A percentile compares a stretch with the other conserved stretches of the same genome.
phyloP scores from a whole-genome alignment of 352 stramenopile species.

The Phytophthora multivora region DNA sequence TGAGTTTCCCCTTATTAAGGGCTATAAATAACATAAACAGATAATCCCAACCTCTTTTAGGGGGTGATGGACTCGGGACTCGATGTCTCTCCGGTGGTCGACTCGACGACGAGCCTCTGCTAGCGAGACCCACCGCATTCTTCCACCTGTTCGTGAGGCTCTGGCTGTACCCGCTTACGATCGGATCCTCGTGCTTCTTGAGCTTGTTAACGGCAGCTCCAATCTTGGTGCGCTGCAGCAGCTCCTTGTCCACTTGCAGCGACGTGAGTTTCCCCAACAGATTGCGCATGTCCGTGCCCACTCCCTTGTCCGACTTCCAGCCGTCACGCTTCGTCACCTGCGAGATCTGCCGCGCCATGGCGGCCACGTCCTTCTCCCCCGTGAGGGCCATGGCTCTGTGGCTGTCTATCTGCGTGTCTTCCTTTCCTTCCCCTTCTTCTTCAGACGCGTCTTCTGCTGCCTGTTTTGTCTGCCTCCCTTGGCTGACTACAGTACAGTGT shows the following conservation, averaged over 20 bases:
- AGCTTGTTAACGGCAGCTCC: slow-evolving; percentile 84
- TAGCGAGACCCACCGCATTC: slow-evolving; percentile 58
- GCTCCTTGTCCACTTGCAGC: slow-evolving; percentile 73
- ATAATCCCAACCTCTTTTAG: slow-evolving; percentile 29
- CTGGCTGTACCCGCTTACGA: slow-evolving; percentile 79
- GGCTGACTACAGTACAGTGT: too few species aligned
- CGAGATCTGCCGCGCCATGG: slow-evolving; percentile 78
- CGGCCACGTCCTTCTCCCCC: slow-evolving; percentile 56
- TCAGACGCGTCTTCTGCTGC: neutral
- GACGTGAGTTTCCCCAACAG: slow-evolving; percentile 79
- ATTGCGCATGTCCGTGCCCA: slow-evolving; percentile 66
- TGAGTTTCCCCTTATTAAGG: too few species aligned
- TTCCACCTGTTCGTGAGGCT: slow-evolving; percentile 89
- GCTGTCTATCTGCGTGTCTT: neutral
- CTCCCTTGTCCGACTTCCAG: slow-evolving; percentile 65
- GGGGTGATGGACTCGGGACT: slow-evolving; percentile 30
- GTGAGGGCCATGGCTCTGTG: slow-evolving; percentile 26
- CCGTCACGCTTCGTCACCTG: slow-evolving; percentile 60
- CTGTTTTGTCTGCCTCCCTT: slow-evolving; percentile 1
- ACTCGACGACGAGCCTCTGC: slow-evolving; percentile 1
- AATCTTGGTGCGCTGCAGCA: slow-evolving; percentile 81
- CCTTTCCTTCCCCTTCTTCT: slow-evolving; percentile 3
- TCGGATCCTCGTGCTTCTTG: slow-evolving; percentile 84
- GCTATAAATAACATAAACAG: neutral
- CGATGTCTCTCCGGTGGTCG: slow-evolving; percentile 15